These are phyloP conservation scores for Backusella westeae DNA, from an alignment of 192 early-diverging fungal species.

Conservation along the genomic window DNA sequence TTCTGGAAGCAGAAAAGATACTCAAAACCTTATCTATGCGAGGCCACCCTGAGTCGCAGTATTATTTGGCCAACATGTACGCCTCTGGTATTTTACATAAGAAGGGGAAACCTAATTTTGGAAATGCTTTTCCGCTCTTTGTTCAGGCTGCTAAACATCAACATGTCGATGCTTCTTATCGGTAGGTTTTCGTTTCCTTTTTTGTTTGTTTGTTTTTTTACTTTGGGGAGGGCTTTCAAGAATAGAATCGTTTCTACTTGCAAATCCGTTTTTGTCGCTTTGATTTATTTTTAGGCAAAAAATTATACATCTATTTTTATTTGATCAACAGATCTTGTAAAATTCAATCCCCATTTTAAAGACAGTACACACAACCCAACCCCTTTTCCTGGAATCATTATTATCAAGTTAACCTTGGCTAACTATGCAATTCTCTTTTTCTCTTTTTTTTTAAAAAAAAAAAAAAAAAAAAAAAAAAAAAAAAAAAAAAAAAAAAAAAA, in stretches of 20 bases:
- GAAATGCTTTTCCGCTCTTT: conserved; percentile 64
- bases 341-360: conserved; percentile 5
- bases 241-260: background rate
- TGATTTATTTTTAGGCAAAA: background rate
- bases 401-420: background rate
- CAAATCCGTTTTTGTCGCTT: background rate
- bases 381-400: background rate
- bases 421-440: background rate
- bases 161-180: conserved; percentile 59
- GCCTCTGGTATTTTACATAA: conserved; percentile 55
- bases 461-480: too few species aligned
- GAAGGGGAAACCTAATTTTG: conserved; percentile 55
- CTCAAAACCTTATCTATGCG: conserved; percentile 36
- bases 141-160: conserved; percentile 63
- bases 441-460: background rate
- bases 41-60: conserved; percentile 62
- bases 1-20: conserved; percentile 61
- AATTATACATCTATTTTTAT: background rate
- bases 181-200: conserved; percentile 18
- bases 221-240: background rate
- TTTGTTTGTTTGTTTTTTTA: background rate
- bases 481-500: too few species aligned
- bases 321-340: background rate
- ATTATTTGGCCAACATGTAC: conserved; percentile 63
- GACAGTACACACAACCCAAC: background rate